phyloP scores from a whole-genome alignment of 148 eudicot genomes.

The Bassia scoparia region DNA sequence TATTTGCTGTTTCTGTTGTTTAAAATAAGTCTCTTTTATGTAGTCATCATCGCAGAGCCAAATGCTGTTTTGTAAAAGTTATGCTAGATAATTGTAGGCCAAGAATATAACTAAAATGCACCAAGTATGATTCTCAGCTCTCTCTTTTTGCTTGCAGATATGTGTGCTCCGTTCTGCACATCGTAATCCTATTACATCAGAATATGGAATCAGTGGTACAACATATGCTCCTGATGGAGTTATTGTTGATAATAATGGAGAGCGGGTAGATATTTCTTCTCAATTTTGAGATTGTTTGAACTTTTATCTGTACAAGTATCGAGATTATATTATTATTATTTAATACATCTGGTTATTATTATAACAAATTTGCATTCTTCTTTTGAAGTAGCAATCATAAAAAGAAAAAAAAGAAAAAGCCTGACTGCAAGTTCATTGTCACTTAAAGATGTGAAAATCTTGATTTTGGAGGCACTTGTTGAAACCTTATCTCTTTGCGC shows the following conservation, averaged over 20 bases:
- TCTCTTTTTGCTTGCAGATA: constrained; percentile 43
- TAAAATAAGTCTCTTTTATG: neutral
- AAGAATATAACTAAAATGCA: neutral
- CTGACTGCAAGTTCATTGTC: no score
- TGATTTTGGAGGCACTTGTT: neutral
- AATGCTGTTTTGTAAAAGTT: neutral
- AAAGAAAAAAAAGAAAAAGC: neutral
- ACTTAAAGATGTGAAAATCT: no score
- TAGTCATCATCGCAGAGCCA: neutral
- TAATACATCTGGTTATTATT: no score
- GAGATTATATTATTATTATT: no score
- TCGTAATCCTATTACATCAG: constrained; percentile 49
- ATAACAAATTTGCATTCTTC: no score
- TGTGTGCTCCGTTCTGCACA: constrained; percentile 73
- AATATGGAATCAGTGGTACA: constrained; percentile 80
- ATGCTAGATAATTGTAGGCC: neutral
- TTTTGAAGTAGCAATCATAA: no score
- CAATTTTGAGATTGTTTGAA: no score
- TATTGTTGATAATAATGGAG: constrained; percentile 53
- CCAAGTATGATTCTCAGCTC: neutral
- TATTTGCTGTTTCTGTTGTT: neutral
- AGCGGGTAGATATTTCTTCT: constrained; percentile 45
- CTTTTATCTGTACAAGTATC: no score
- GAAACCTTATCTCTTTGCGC: neutral
- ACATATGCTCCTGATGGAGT: constrained; percentile 96